These are phyloP conservation scores for Penicillium sp. DNA, from an alignment of 2,329 filamentous ascomycete species.

Conservation along the genomic window DNA sequence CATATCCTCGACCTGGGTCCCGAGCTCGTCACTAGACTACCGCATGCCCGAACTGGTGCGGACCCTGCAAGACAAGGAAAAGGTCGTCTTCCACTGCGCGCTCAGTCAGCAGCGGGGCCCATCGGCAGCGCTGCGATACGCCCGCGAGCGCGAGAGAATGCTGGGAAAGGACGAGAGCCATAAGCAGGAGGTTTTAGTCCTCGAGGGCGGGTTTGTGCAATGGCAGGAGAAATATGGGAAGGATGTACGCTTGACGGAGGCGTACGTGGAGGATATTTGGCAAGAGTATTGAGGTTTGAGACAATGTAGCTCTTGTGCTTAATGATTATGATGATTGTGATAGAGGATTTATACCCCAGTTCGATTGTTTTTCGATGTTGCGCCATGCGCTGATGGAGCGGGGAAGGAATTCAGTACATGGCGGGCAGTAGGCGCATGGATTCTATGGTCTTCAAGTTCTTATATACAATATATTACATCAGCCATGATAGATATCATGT, in stretches of 20 bases:
- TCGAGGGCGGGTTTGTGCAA: conserved; percentile 81
- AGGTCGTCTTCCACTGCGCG: conserved; percentile 92
- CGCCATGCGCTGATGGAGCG: neutral
- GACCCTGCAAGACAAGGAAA: conserved; percentile 74
- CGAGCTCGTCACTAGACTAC: conserved; percentile 73
- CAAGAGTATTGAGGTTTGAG: conserved; percentile 50
- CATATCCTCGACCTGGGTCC: conserved; percentile 74
- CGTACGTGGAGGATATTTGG: conserved; percentile 85
- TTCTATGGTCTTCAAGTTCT: neutral
- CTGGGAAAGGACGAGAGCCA: conserved; percentile 46
- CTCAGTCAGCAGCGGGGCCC: conserved; percentile 91
- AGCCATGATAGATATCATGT: neutral
- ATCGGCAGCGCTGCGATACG: conserved; percentile 78
- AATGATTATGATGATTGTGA: neutral
- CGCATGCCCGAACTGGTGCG: conserved; percentile 82
- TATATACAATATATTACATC: conserved; percentile 16
- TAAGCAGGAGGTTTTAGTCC: conserved; percentile 76
- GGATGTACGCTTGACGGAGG: conserved; percentile 81
- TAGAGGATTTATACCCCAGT: conserved; percentile 12
- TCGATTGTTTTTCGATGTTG: neutral
- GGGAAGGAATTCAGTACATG: neutral
- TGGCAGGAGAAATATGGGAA: conserved; percentile 85
- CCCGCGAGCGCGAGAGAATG: conserved; percentile 64
- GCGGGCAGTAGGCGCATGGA: neutral
- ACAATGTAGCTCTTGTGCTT: neutral